Base-by-base conservation (phyloP, 2,329 filamentous ascomycete genomes). In the Penicillium fuscoglaucum region DNA sequence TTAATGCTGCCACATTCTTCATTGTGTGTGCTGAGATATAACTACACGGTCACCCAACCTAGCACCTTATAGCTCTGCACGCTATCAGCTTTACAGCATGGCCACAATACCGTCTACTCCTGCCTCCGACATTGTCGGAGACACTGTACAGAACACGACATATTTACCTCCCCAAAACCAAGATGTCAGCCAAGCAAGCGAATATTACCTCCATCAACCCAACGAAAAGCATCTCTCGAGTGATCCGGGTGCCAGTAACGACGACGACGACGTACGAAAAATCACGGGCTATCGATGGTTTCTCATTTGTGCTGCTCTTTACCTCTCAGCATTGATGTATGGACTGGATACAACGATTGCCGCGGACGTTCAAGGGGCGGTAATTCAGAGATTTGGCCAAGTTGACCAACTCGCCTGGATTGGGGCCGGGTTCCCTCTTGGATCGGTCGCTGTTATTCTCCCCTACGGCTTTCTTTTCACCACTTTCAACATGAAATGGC, bases 301-400 rank as follows among this genome's bases (percentile, higher is more conserved):
- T 3, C 44, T 68, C 1, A 45, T 67, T 19, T 64, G 62, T 33
- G 55, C 60, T 41, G 68, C 70, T 24, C 55, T 76, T 2, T 72
- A 75, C 37, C 65, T 73, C 1, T 81, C 70, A 5, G 76, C 79
- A 19, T 69, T 71, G n/a, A 62, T 73, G 17, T 74, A 66, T 52
- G 68, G 67, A 9, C 61, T 75, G 2, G 74, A 76, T 5, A 83
- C 81, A 0, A 83, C 83, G 2, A 81, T 83, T 8, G 71, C 79
- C 26, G 76, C 82, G 4, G 80, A 81, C 61, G 75, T 79, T 2
- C 79, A 82, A 55, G 76, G 74, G 67, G 28, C 71, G 8, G 76
- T 82, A 8, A 66, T 79, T 13, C 65, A 72, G n/a, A 60, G 65
- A 0, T 78, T 80, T 31, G 66, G 71, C 19, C 61, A 74, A 1